Conservation (phyloP, 805 yeast genomes). For the Citeromyces matritensis region DNA sequence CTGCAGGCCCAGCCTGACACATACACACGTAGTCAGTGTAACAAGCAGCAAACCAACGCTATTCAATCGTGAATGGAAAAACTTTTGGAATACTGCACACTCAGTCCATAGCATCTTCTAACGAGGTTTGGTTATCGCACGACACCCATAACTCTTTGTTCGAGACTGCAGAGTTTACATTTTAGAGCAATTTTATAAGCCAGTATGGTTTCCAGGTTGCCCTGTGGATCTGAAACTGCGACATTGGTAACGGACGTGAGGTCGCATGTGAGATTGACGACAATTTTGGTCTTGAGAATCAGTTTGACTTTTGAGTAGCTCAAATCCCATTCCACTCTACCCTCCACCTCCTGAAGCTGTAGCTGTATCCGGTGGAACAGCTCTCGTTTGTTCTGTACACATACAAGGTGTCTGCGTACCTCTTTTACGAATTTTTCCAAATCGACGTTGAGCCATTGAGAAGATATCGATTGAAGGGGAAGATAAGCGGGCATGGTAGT, state of each 20-base stretch:
- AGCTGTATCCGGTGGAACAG: slow-evolving; percentile 6
- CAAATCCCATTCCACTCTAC: slow-evolving; percentile 10
- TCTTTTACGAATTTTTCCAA: slow-evolving; percentile 10
- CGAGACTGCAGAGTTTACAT: too few relatives aligned
- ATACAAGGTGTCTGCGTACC: slow-evolving; percentile 11
- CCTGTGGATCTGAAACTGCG: too few relatives aligned
- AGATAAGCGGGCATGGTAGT: slow-evolving; percentile 18
- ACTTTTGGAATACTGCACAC: too few relatives aligned
- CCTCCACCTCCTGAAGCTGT: slow-evolving; percentile 2
- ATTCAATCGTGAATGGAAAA: too few relatives aligned
- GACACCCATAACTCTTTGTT: too few relatives aligned
- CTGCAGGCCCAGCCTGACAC: not conserved
- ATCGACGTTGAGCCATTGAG: slow-evolving; percentile 10
- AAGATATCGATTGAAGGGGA: slow-evolving; percentile 10
- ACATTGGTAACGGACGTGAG: slow-evolving; percentile 3
- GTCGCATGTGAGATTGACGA: slow-evolving; percentile 9
- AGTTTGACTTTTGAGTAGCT: slow-evolving; percentile 12
- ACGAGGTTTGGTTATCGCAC: too few relatives aligned
- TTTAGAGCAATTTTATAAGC: too few relatives aligned
- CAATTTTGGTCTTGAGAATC: slow-evolving; percentile 6
- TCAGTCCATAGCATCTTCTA: too few relatives aligned
- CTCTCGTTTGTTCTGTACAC: slow-evolving; percentile 8
- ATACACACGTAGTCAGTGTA: not conserved
- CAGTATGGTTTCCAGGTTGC: too few relatives aligned
- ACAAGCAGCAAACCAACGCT: not conserved